Base-by-base conservation (phyloP, 2,329 filamentous ascomycete genomes). In the Fusarium newnesense region DNA sequence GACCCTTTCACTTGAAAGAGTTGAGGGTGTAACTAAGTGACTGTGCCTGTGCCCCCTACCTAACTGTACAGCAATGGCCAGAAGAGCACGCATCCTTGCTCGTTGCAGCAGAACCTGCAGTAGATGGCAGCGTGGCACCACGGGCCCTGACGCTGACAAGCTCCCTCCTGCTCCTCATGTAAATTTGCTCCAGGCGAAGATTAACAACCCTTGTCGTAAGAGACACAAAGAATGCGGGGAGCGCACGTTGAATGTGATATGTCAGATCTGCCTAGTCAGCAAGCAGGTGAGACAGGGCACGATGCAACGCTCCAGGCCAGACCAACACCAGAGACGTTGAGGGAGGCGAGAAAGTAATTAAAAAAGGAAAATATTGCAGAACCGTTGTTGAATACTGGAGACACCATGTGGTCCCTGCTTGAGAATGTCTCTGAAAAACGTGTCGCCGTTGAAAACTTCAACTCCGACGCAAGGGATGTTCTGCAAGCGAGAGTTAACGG, bases 141-240 rank as follows among this genome's bases (percentile, higher is more conserved):
- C 46, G 50, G 69, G 56, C 56, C 69, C 60, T 64, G 68, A 49
- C 54, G 59, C 59, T 70, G 67, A 57, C 59, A 67, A 60, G 64
- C 64, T 74, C 47, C 56, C 54, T 47, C 40, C 54, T 58, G 30
- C 30, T 36, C 16, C 43, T 46, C 30, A 63, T 71, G 50, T 56
- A 67, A 63, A 59, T 47, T 52, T 47, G 61, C 63, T 67, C 58
- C 67, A 72, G 61, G 63, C 63, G 60, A 67, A 50, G 43, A 60
- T 52, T 67, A 70, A 60, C 57, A 65, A 50, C 60, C 50, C 72
- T 40, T 36, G 52, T 37, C 60, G 24, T 24, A 56, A 36, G 56
- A 46, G 42, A 63, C 62, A 61, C 60, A 64, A 61, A 69, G 66
- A 76, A 77, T 77, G 75, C 74, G 75, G 75, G 75, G 67, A 77